Evolutionary conservation across 1,139 yeast species (phyloP).

Genomic region (Kurtzmaniella quercitrusa): DNA sequence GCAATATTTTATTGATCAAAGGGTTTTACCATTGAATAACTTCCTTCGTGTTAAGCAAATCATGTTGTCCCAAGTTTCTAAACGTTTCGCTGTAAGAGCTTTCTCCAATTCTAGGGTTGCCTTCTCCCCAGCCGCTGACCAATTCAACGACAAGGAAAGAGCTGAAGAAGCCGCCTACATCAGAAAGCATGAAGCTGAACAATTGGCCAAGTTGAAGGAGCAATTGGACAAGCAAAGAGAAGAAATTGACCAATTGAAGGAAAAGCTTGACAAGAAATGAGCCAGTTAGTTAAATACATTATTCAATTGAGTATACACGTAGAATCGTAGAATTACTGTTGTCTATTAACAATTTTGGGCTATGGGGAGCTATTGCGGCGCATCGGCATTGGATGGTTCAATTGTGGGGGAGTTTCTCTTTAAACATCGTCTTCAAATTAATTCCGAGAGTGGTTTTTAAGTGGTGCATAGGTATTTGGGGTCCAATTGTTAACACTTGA

Average conservation of each 20-base stretch:
- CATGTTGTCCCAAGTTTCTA: slow-evolving; percentile 36
- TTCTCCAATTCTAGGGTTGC: slow-evolving; percentile 36
- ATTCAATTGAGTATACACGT: neutral
- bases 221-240: slow-evolving; percentile 44
- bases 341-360: too few species aligned
- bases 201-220: slow-evolving; percentile 43
- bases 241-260: slow-evolving; percentile 38
- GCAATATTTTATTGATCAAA: neutral
- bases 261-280: slow-evolving; percentile 38
- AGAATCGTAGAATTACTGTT: neutral
- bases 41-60: slow-evolving; percentile 4
- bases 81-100: slow-evolving; percentile 31
- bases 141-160: slow-evolving; percentile 41
- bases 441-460: too few species aligned
- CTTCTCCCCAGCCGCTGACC: slow-evolving; percentile 18
- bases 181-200: slow-evolving; percentile 46
- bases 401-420: too few species aligned
- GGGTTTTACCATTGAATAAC: neutral
- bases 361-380: too few species aligned
- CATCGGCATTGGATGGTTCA: too few species aligned
- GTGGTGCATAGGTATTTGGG: too few species aligned
- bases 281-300: neutral
- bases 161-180: slow-evolving; percentile 44
- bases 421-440: too few species aligned
- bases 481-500: too few species aligned